Conservation (phyloP, 208 protist genomes). For the Trypanosoma platydactyli region DNA sequence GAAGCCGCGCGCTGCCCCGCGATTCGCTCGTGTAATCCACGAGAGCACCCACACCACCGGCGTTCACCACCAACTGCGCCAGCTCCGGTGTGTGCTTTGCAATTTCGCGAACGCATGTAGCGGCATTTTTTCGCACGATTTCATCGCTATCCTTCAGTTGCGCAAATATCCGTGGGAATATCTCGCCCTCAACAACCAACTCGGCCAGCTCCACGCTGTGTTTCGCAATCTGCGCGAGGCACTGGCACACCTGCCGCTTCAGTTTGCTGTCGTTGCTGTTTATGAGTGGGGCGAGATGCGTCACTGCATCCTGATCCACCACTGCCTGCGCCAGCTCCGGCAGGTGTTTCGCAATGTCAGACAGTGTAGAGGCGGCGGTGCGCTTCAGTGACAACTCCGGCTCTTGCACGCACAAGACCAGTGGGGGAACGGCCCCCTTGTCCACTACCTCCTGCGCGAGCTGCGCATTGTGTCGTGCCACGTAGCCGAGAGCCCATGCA, state of each 20-base stretch:
- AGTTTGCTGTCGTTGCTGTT: conserved; percentile 93
- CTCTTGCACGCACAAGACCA: conserved; percentile 98
- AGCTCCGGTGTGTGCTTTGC: conserved; percentile 98
- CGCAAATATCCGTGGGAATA: conserved; percentile 97
- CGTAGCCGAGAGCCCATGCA: conserved; percentile 97
- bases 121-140: conserved; percentile 96
- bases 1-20: conserved; percentile 89
- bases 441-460: conserved; percentile 96
- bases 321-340: conserved; percentile 95
- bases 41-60: conserved; percentile 96
- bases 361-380: conserved; percentile 94
- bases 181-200: conserved; percentile 98
- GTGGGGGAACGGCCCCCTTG: conserved; percentile 93
- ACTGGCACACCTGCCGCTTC: conserved; percentile 95
- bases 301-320: conserved; percentile 96
- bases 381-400: conserved; percentile 97
- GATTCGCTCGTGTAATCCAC: conserved; percentile 97
- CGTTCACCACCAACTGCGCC: conserved; percentile 97
- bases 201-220: conserved; percentile 98
- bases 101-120: conserved; percentile 97
- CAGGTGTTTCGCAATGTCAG: conserved; percentile 95
- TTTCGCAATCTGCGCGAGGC: conserved; percentile 97
- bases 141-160: conserved; percentile 96
- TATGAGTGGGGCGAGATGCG: conserved; percentile 97
- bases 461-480: conserved; percentile 94